These are phyloP conservation scores for Cryptosporidium canis DNA, from an alignment of 169 alveolate genomes.

Conservation along the genomic window DNA sequence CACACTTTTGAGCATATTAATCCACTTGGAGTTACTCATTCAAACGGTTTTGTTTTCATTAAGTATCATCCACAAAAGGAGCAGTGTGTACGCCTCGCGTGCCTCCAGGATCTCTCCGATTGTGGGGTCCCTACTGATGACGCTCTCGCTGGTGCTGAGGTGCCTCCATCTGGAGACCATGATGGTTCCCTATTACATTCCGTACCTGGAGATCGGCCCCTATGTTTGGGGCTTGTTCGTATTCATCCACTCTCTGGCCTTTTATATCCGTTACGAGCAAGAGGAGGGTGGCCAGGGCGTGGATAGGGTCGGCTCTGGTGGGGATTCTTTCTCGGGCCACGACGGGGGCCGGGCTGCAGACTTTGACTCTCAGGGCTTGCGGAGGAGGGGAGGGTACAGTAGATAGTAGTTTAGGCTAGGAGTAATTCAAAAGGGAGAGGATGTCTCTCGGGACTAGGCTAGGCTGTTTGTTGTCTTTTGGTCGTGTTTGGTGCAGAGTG, in stretches of 20 bases:
- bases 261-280: conserved; percentile 44
- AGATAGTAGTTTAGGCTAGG: too few relatives aligned
- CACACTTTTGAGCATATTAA: neutral
- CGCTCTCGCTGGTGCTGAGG: conserved; percentile 5
- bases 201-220: conserved; percentile 64
- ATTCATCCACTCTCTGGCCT: conserved; percentile 31
- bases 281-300: neutral
- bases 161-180: conserved; percentile 4
- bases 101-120: conserved; percentile 48
- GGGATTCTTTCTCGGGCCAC: too few relatives aligned
- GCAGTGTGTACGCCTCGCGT: conserved; percentile 4
- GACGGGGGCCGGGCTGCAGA: neutral
- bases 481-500: too few relatives aligned
- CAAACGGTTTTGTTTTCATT: neutral
- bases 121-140: conserved; percentile 38
- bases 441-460: too few relatives aligned
- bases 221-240: conserved; percentile 48
- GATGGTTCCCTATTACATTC: conserved; percentile 23
- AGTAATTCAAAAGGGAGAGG: neutral
- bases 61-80: conserved; percentile 1
- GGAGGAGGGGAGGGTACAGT: too few relatives aligned
- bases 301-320: neutral
- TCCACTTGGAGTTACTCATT: conserved; percentile 15
- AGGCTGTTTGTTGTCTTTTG: too few relatives aligned
- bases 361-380: neutral